Evolutionary conservation across 805 yeast species (phyloP), one percentile per base, ranked within the genome.

Genomic region (Priceomyces melissophilus): DNA sequence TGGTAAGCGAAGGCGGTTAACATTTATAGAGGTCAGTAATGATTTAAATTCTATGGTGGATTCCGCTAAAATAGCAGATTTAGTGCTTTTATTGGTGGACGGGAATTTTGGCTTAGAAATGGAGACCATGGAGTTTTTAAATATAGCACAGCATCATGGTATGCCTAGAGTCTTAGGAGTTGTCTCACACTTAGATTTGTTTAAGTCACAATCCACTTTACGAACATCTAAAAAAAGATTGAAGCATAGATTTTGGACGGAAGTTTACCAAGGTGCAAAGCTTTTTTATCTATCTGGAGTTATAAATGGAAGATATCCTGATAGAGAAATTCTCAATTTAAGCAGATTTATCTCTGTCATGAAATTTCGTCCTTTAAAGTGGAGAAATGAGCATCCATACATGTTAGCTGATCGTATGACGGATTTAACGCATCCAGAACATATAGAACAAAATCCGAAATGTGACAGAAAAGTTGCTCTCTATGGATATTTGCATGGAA

Each of bases 321-420:
- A 93, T 62, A 76, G 99, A 53, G 99, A 93, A 61, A 86, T 93
- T 46, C 71, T 93, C 46, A 93, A 93, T 57, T 73, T 93, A 54
- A 84, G 95, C 3, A 75, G 99, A 50, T 93, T 95, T 60, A 86
- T 93, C 40, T 83, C 95, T 4, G 97, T 91, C 35, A 91, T 95
- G 98, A 93, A 95, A 62, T 95, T 95, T 65, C 79, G 99, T 57
- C 99, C 99, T n/a, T 72, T 95, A 53, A 93, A 93, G 62, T 93
- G 99, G 99, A 81, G 99, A 69, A 93, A 91, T 60, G 98, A 93
- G 69, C 99, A 93, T 69, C 96, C 98, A 3, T 93, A 93, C 58
- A 61, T 93, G 52, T 69, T 93, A 44, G 89, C 91, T 11, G 99
- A 93, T 60, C 78, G 99, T 60, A 73, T 91, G 33, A 87, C 93